phyloP scores from a whole-genome alignment of 2,329 filamentous ascomycete genomes.

The Aspergillus neotritici region DNA sequence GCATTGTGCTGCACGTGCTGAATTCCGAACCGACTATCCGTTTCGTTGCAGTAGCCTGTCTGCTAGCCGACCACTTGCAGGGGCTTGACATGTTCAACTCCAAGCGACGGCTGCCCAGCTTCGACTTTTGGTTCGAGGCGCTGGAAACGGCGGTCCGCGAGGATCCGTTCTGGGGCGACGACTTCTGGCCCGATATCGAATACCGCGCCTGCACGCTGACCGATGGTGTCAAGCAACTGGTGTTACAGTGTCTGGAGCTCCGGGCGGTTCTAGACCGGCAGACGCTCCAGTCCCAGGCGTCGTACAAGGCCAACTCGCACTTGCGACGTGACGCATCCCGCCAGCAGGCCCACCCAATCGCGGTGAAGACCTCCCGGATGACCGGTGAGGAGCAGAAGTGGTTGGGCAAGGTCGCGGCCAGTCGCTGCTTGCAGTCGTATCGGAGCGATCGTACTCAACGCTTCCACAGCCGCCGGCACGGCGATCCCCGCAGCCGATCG shows the following conservation, averaged over 20 bases:
- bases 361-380: slow-evolving; percentile 26
- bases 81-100: slow-evolving; percentile 18
- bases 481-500: slow-evolving; percentile 17
- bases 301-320: slow-evolving; percentile 15
- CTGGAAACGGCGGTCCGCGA: slow-evolving; percentile 37
- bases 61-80: slow-evolving; percentile 33
- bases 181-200: slow-evolving; percentile 39
- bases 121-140: slow-evolving; percentile 36
- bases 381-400: slow-evolving; percentile 31
- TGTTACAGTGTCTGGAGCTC: slow-evolving; percentile 36
- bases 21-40: slow-evolving; percentile 43
- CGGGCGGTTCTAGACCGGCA: slow-evolving; percentile 21
- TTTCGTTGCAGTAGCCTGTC: slow-evolving; percentile 38
- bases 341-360: slow-evolving; percentile 18
- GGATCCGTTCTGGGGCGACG: slow-evolving; percentile 41
- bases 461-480: slow-evolving; percentile 15
- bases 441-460: slow-evolving; percentile 16
- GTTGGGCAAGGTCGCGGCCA: slow-evolving; percentile 14
- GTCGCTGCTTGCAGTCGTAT: slow-evolving; percentile 14
- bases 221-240: slow-evolving; percentile 35
- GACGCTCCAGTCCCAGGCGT: slow-evolving; percentile 14
- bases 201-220: slow-evolving; percentile 35
- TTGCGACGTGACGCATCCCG: slow-evolving; percentile 19
- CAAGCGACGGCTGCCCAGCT: slow-evolving; percentile 22
- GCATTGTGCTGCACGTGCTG: slow-evolving; percentile 39